A percentile compares a stretch with the other conserved stretches of the same genome.
Evolutionary conservation across 768 basidiomycete genomes (phyloP).

Genomic region (Leccinum variicolor): DNA sequence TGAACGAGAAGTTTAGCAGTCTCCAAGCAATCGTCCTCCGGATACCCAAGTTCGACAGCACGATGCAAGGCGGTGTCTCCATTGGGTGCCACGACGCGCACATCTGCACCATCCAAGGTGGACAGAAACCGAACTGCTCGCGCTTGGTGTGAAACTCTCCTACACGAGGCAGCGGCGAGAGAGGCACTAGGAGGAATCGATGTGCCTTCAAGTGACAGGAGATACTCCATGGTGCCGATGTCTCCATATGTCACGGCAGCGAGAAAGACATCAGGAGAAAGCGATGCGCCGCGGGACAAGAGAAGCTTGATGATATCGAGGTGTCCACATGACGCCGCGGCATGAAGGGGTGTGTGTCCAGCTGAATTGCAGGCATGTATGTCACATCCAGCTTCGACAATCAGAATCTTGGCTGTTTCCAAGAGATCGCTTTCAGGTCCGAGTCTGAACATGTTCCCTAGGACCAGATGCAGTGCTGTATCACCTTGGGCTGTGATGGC

Average conservation of each 20-base stretch:
- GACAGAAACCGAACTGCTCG: not conserved
- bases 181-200: not conserved
- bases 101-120: not conserved
- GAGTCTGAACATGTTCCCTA: fast-evolving
- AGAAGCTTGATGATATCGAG: not conserved
- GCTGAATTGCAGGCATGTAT: not conserved
- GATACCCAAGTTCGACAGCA: not conserved
- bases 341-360: not conserved
- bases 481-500: not conserved
- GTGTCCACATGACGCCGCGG: not conserved
- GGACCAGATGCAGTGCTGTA: not conserved
- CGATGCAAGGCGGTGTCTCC: not conserved
- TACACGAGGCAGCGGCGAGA: not conserved
- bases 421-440: not conserved
- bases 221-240: not conserved
- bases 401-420: not conserved
- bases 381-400: not conserved
- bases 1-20: not conserved
- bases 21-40: not conserved
- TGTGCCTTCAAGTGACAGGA: not conserved
- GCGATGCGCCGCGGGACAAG: not conserved
- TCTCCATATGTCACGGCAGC: not conserved
- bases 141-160: not conserved
- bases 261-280: not conserved
- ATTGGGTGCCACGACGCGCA: not conserved